Evolutionary conservation across 768 basidiomycete species (phyloP).

Genomic region (Psilocybe subaeruginosa): DNA sequence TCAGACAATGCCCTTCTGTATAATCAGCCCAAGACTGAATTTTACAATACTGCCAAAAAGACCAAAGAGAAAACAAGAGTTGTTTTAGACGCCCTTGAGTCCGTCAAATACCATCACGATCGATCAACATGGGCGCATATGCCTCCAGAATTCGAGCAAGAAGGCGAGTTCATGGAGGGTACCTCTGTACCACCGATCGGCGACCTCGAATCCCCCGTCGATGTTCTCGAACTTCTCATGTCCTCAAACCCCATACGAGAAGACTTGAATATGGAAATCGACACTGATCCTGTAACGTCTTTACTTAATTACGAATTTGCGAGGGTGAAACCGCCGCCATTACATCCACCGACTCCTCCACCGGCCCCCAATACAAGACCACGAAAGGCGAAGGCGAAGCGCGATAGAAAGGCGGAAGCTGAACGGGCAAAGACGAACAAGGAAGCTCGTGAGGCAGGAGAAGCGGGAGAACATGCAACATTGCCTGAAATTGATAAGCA

Average conservation of each 20-base stretch:
- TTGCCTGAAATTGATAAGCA: constrained; percentile 12
- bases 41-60: constrained; percentile 69
- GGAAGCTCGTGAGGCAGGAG: constrained; percentile 31
- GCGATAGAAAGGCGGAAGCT: constrained; percentile 42
- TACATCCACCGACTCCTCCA: constrained; percentile 31
- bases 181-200: constrained; percentile 45
- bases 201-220: constrained; percentile 74
- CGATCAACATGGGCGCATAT: constrained; percentile 6
- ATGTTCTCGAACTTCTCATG: constrained; percentile 56
- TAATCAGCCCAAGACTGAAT: constrained; percentile 74
- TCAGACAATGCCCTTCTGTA: constrained; percentile 85
- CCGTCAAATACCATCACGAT: constrained; percentile 23
- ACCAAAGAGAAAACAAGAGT: constrained; percentile 49
- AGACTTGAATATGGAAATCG: constrained; percentile 55
- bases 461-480: constrained; percentile 16
- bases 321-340: constrained; percentile 59
- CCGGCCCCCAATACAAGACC: constrained; percentile 49
- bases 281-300: constrained; percentile 61
- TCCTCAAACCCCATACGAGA: constrained; percentile 56
- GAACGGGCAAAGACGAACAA: constrained; percentile 35
- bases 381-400: constrained; percentile 38
- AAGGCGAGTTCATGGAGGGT: constrained; percentile 2
- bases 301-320: constrained; percentile 73
- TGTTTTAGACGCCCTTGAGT: constrained; percentile 46
- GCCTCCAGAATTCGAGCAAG: background rate